Conservation (phyloP, 441 rosid genomes). For the Adansonia gregorii region DNA sequence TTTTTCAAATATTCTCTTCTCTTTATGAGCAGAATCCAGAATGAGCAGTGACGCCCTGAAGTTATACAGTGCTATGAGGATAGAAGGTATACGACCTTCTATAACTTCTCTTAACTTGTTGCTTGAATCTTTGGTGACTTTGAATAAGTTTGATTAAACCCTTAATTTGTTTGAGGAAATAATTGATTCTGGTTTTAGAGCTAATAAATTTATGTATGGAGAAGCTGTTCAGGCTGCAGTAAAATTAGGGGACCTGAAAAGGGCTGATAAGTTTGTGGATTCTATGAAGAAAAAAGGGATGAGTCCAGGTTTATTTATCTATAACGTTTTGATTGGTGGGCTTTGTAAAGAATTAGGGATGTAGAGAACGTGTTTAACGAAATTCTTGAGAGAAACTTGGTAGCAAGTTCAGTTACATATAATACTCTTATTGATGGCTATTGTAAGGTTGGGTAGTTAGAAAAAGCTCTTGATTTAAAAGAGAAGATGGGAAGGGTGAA, state of each 20-base stretch:
- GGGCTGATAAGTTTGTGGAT: constrained; percentile 53
- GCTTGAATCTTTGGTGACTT: constrained; percentile 47
- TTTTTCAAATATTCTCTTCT: constrained; percentile 52
- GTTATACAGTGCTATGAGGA: constrained; percentile 44
- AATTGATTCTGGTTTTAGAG: constrained; percentile 45
- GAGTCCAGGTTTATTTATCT: constrained; percentile 53
- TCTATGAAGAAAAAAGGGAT: constrained; percentile 54
- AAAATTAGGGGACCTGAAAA: constrained; percentile 55
- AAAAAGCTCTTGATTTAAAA: constrained; percentile 48
- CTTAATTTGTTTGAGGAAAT: constrained; percentile 57
- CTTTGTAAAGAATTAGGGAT: constrained; percentile 52
- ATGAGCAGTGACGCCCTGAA: constrained; percentile 53
- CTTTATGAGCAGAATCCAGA: constrained; percentile 48
- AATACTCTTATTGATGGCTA: constrained; percentile 71
- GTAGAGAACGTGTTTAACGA: constrained; percentile 74
- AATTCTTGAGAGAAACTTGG: constrained; percentile 53
- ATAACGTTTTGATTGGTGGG: constrained; percentile 66
- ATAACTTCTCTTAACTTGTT: constrained; percentile 45
- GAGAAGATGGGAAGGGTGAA: constrained; percentile 56
- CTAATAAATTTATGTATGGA: constrained; percentile 58
- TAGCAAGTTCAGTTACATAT: constrained; percentile 53
- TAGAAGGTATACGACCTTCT: constrained; percentile 51
- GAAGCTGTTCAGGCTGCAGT: constrained; percentile 75
- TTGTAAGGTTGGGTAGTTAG: constrained; percentile 62
- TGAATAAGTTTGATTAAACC: constrained; percentile 44